Evolutionary conservation across 2,329 filamentous ascomycete genomes (phyloP).

Genomic region (Phialophora chinensis): DNA sequence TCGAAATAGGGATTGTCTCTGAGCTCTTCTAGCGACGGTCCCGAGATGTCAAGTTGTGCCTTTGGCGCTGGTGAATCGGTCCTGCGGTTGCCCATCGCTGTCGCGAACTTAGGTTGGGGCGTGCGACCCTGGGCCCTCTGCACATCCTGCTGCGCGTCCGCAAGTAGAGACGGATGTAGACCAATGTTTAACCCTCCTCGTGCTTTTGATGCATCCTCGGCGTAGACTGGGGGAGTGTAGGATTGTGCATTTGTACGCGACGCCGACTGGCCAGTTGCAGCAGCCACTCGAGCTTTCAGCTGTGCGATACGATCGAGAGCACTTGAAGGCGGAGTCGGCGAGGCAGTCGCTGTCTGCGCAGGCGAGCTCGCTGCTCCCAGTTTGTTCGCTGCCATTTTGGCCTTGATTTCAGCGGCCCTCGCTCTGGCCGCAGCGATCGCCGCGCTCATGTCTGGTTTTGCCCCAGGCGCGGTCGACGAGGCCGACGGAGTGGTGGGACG

Average conservation of each 20-base stretch:
- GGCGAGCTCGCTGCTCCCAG: slow-evolving; percentile 39
- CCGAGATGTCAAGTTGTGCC: slow-evolving; percentile 62
- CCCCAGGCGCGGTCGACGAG: slow-evolving; percentile 38
- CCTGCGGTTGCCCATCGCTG: slow-evolving; percentile 61
- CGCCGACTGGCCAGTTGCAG: slow-evolving; percentile 64
- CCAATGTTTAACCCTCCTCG: slow-evolving; percentile 75
- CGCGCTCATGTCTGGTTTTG: slow-evolving; percentile 51
- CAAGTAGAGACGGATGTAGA: slow-evolving; percentile 74
- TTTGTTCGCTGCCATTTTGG: slow-evolving; percentile 49
- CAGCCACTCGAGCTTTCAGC: slow-evolving; percentile 79
- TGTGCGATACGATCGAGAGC: slow-evolving; percentile 73
- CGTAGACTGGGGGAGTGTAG: slow-evolving; percentile 54
- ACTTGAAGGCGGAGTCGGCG: slow-evolving; percentile 53
- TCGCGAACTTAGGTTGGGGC: slow-evolving; percentile 58
- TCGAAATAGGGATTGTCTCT: slow-evolving; percentile 84
- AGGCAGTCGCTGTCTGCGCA: slow-evolving; percentile 38
- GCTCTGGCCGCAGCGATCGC: slow-evolving; percentile 55
- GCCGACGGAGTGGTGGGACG: slow-evolving; percentile 47
- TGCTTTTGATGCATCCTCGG: slow-evolving; percentile 57
- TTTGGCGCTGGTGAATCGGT: slow-evolving; percentile 54
- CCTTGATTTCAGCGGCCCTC: slow-evolving; percentile 56
- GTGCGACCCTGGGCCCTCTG: slow-evolving; percentile 48
- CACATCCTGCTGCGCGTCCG: slow-evolving; percentile 53
- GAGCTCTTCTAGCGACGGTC: slow-evolving; percentile 63
- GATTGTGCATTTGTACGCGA: slow-evolving; percentile 48